Conservation (phyloP, 345 rosid species). For the Ceriops zippeliana region DNA sequence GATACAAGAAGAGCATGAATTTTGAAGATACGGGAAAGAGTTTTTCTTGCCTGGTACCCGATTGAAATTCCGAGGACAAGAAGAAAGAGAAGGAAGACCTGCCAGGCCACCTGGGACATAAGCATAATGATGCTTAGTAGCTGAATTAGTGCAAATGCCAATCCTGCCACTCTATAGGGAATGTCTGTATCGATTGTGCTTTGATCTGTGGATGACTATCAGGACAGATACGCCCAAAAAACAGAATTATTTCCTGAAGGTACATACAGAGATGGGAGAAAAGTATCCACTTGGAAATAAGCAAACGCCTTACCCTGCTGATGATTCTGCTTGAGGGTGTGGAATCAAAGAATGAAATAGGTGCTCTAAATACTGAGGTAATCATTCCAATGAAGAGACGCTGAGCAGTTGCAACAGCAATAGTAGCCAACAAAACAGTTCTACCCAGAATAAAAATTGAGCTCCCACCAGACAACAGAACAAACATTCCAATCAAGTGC, state of each 20-base stretch:
- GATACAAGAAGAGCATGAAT: neutral
- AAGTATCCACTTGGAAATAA: neutral
- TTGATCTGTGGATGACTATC: conserved; percentile 73
- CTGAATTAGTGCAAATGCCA: conserved; percentile 74
- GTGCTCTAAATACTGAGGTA: conserved; percentile 54
- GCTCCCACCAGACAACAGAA: conserved; percentile 58
- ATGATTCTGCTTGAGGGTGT: conserved; percentile 73
- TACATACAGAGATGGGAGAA: neutral
- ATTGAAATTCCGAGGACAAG: conserved; percentile 47
- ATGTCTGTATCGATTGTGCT: conserved; percentile 70
- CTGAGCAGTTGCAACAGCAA: conserved; percentile 60
- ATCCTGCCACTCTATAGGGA: conserved; percentile 70
- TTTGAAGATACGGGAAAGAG: neutral
- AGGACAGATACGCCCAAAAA: neutral
- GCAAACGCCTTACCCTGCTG: conserved; percentile 41
- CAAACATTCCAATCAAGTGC: conserved; percentile 46
- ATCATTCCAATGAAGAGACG: conserved; percentile 55
- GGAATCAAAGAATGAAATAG: conserved; percentile 61
- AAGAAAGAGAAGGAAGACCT: conserved; percentile 53
- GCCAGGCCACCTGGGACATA: conserved; percentile 69
- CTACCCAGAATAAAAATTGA: conserved; percentile 63
- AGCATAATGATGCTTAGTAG: conserved; percentile 56
- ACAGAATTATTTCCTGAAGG: neutral
- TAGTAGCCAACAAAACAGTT: conserved; percentile 53
- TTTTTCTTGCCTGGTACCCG: conserved; percentile 60